phyloP scores from a whole-genome alignment of 768 basidiomycete genomes.

The Rhizopogon rudus region DNA sequence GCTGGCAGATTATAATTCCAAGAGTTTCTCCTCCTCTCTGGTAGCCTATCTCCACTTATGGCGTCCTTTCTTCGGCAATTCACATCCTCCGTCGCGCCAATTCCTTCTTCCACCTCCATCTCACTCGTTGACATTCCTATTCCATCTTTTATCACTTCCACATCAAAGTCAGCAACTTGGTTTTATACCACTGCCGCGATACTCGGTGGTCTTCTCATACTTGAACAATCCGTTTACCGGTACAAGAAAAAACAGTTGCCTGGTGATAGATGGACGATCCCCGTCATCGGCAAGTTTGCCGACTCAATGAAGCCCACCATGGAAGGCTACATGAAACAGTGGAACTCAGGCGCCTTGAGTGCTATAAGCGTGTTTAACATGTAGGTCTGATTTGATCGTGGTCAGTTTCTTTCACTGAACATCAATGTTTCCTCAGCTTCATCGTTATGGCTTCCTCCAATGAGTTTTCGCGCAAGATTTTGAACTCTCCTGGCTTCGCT shows the following conservation, averaged over 20 bases:
- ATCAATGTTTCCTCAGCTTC: constrained; percentile 53
- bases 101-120: constrained; percentile 40
- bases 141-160: constrained; percentile 38
- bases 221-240: constrained; percentile 88
- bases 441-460: constrained; percentile 98
- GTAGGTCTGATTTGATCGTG: constrained; percentile 38
- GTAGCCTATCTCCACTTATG: constrained; percentile 17
- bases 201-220: constrained; percentile 66
- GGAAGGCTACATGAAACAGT: constrained; percentile 89
- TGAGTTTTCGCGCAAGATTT: constrained; percentile 88
- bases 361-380: constrained; percentile 97
- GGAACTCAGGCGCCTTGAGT: constrained; percentile 85
- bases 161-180: constrained; percentile 36
- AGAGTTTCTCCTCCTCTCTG: not conserved
- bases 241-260: constrained; percentile 87
- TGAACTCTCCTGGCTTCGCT: constrained; percentile 89
- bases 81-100: constrained; percentile 27
- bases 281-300: constrained; percentile 94
- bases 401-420: not conserved
- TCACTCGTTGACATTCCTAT: constrained; percentile 40
- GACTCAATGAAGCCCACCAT: constrained; percentile 90
- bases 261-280: constrained; percentile 89
- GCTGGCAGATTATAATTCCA: not conserved
- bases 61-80: constrained; percentile 25
- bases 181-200: constrained; percentile 67